phyloP scores from a whole-genome alignment of 2,329 filamentous ascomycete genomes.

The Curvularia sp. region DNA sequence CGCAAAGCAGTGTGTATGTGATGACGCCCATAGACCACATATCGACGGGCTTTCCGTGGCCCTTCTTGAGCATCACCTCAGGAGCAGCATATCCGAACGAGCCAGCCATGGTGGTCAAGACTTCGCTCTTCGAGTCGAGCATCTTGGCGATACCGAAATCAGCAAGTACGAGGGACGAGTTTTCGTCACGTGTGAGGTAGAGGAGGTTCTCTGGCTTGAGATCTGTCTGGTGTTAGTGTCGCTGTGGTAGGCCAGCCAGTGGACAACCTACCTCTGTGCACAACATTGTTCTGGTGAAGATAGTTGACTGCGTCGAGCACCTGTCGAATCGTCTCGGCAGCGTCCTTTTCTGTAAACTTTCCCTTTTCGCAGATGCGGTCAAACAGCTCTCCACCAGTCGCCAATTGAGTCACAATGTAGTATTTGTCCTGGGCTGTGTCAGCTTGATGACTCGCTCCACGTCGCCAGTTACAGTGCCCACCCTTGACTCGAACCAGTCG shows the following conservation, averaged over 20 bases:
- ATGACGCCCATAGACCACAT: conserved; percentile 99
- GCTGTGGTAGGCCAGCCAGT: not conserved
- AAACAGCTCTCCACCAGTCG: conserved; percentile 94
- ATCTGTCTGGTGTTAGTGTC: conserved; percentile 64
- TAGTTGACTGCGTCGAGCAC: conserved; percentile 93
- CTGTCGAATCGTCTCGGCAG: conserved; percentile 92
- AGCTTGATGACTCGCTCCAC: conserved; percentile 19
- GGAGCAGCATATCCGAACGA: conserved; percentile 98
- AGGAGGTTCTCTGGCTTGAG: conserved; percentile 97
- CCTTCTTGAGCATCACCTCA: conserved; percentile 97
- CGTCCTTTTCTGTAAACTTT: conserved; percentile 98
- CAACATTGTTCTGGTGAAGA: conserved; percentile 91
- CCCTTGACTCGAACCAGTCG: conserved; percentile 98
- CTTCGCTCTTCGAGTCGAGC: conserved; percentile 87
- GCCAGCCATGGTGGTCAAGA: conserved; percentile 97
- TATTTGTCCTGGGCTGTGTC: conserved; percentile 81
- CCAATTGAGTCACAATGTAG: conserved; percentile 97
- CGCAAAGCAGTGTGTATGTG: conserved; percentile 96
- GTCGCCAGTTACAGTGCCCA: conserved; percentile 54
- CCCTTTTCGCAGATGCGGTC: conserved; percentile 98
- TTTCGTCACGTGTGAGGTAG: conserved; percentile 78
- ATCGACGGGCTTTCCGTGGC: conserved; percentile 96
- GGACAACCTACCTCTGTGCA: conserved; percentile 77
- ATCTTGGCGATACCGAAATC: conserved; percentile 99
- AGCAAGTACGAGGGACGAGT: conserved; percentile 89